A percentile compares a stretch with the other conserved stretches of the same genome.
These are phyloP conservation scores for Morella rubra DNA, from an alignment of 306 rosid species.

Conservation along the genomic window DNA sequence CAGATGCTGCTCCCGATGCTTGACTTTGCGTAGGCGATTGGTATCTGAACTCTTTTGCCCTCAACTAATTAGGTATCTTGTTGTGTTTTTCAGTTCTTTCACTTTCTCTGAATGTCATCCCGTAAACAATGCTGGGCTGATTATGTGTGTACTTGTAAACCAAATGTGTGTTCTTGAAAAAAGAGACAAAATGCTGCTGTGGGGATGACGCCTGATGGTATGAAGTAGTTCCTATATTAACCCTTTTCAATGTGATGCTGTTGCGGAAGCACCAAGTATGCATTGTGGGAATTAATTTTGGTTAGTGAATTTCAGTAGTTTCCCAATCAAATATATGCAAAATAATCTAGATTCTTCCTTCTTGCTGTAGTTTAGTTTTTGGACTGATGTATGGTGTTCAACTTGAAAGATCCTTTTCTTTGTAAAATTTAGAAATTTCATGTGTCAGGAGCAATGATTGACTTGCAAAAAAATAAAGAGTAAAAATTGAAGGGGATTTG, in stretches of 20 bases:
- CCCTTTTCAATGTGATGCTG: neutral
- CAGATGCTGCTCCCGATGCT: conserved; percentile 48
- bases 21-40: conserved; percentile 40
- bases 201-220: neutral
- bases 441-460: neutral
- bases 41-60: neutral
- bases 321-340: neutral
- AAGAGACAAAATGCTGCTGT: neutral
- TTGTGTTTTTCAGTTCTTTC: neutral
- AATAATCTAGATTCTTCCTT: neutral
- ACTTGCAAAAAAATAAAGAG: neutral
- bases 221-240: neutral
- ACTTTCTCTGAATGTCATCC: neutral
- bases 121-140: neutral
- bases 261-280: neutral
- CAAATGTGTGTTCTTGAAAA: neutral
- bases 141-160: neutral
- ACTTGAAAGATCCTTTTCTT: neutral
- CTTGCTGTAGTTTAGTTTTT: neutral
- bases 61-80: neutral
- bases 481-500: neutral
- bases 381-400: neutral
- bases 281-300: neutral
- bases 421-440: neutral
- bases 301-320: neutral